Evolutionary conservation across 805 yeast species (phyloP), one percentile per base, ranked within the genome.

Genomic region (Ogataea populi-albae): DNA sequence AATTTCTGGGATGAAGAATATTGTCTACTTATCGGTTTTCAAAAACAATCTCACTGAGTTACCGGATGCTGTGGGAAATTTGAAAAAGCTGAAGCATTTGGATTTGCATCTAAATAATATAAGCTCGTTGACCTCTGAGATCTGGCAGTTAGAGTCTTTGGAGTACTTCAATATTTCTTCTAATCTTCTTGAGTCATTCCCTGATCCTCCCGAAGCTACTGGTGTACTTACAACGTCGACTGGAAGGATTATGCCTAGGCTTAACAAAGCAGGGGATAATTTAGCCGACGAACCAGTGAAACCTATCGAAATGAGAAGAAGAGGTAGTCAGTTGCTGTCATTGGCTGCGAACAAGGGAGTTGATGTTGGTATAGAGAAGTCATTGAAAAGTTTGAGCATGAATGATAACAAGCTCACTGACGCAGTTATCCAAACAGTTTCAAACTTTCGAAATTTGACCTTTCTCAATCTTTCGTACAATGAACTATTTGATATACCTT

Each of bases 71-170:
- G 73, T 93, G 22, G 80, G 86, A 3, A 52, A 68, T 11, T 67
- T 89, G 37, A 60, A 67, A 3, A 71, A 75, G 20, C 68, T 91
- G 44, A 79, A 73, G 49, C 66, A 72, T 30, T 65, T 91, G 37
- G 96, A 91, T 57, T 62, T 87, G 27, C 96, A 91, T 60, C 76
- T 85, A 27, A 91, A 91, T 60, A 88, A 88, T 52, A 66, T 91
- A 46, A 80, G 86, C 46, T 56, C 65, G 6, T 63, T 91, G 19
- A 85, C 87, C 0, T 71, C 71, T 19, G 82, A 77, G 15, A 69
- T 85, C 22, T 85, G 89, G 83, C 63, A 71, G 34, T 59, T 86
- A 50, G 60, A 58, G 26, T 73, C 77, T 5, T 68, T 85, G 46
- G 68, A 75, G 4, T 58, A 62, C 4, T 65, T 87, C 44, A 87